phyloP scores from a whole-genome alignment of 306 rosid genomes.

The Begonia peltatifolia region DNA sequence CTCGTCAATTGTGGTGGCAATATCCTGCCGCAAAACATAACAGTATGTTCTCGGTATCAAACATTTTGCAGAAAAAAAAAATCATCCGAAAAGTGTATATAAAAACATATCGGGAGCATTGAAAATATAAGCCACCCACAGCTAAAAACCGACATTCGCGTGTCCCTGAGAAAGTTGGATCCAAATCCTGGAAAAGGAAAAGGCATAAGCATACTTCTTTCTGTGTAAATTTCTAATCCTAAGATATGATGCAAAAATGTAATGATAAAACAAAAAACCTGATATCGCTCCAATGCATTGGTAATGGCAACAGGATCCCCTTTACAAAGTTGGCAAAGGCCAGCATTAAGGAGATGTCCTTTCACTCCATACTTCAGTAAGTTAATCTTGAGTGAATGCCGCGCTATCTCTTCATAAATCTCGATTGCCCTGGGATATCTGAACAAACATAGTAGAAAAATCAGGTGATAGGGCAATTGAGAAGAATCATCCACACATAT shows the following conservation, averaged over 20 bases:
- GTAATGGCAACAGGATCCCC: slow-evolving; percentile 70
- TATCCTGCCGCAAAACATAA: slow-evolving; percentile 35
- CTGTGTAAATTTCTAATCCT: too few species aligned
- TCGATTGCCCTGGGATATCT: slow-evolving; percentile 75
- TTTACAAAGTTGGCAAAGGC: slow-evolving; percentile 88
- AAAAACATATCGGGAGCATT: slow-evolving; percentile 1
- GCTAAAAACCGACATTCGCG: slow-evolving; percentile 76
- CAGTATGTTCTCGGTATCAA: neutral
- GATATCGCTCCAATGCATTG: slow-evolving; percentile 74
- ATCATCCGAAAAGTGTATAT: neutral
- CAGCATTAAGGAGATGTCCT: slow-evolving; percentile 97
- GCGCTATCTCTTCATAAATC: slow-evolving; percentile 80
- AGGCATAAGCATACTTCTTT: slow-evolving; percentile 2
- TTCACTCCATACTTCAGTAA: slow-evolving; percentile 93
- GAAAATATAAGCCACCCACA: slow-evolving; percentile 24
- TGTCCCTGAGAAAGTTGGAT: slow-evolving; percentile 86
- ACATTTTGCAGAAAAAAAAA: neutral
- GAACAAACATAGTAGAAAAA: slow-evolving; percentile 7
- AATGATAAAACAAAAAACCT: slow-evolving; percentile 24
- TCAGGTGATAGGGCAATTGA: too few species aligned
- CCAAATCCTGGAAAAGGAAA: slow-evolving; percentile 66
- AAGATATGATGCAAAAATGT: too few species aligned
- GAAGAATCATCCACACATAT: too few species aligned
- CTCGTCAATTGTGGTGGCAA: slow-evolving; percentile 73
- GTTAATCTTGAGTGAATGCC: slow-evolving; percentile 70